Conservation (phyloP, 148 eudicot species). For the Arctostaphylos glauca region DNA sequence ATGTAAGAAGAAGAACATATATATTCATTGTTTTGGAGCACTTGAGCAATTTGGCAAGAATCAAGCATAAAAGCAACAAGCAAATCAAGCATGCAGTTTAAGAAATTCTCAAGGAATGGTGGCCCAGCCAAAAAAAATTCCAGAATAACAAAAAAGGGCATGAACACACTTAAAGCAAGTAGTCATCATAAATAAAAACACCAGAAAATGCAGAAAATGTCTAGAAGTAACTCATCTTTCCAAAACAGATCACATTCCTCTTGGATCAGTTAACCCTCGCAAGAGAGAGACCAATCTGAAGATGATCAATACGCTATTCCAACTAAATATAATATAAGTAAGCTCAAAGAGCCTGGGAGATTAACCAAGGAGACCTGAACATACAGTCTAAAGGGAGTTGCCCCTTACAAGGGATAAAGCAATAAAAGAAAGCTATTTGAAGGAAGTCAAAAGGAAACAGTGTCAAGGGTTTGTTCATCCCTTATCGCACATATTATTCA, state of each 20-base stretch:
- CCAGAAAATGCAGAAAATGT: not conserved
- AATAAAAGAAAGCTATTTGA: not conserved
- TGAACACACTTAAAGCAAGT: not conserved
- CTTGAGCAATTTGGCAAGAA: not conserved
- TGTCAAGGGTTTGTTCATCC: not conserved
- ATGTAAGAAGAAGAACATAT: not conserved
- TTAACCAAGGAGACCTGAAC: not conserved
- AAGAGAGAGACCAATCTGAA: not conserved
- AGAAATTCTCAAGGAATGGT: not conserved
- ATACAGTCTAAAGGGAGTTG: not conserved
- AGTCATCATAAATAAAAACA: not conserved
- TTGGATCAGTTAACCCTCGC: not conserved
- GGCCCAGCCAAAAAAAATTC: not conserved
- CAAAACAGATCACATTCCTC: not conserved
- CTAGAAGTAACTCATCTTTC: not conserved
- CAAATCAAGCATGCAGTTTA: not conserved
- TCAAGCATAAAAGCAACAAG: not conserved
- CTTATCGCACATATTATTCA: no score
- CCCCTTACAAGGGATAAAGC: not conserved
- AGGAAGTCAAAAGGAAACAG: not conserved
- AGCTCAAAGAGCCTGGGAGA: not conserved
- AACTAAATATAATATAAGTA: not conserved
- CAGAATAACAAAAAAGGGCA: not conserved
- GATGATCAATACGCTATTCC: not conserved
- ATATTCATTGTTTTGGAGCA: not conserved